Percentiles rank a stretch among this genome's conserved stretches.
Evolutionary conservation across 345 rosid genomes (phyloP).

Genomic region (Salix koriyanagi): DNA sequence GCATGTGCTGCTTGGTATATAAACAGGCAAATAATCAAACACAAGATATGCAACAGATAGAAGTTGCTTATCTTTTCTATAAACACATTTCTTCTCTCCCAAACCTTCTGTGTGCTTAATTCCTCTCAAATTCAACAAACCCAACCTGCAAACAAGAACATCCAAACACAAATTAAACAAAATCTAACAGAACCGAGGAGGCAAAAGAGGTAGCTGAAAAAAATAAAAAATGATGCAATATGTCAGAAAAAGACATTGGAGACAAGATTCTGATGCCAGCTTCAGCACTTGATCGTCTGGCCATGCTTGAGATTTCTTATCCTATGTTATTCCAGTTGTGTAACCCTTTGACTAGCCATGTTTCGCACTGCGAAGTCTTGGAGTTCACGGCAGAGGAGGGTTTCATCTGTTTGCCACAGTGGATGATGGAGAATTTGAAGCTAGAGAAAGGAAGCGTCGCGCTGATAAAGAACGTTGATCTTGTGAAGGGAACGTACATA

Average conservation of each 20-base stretch:
- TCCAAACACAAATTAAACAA: too few relatives aligned
- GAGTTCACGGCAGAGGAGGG: conserved; percentile 23
- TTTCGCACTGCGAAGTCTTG: conserved; percentile 21
- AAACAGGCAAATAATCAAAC: too few relatives aligned
- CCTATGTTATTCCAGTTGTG: conserved; percentile 19
- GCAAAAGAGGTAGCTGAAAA: too few relatives aligned
- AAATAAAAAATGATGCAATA: too few relatives aligned
- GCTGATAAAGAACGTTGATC: not conserved
- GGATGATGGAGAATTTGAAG: conserved; percentile 30
- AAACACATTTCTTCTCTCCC: too few relatives aligned
- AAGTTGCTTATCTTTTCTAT: too few relatives aligned
- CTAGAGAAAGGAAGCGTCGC: conserved; percentile 2
- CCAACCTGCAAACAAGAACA: too few relatives aligned
- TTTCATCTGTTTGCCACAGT: not conserved
- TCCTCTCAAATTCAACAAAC: too few relatives aligned
- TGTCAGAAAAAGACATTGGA: not conserved
- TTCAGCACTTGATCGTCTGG: conserved; percentile 1
- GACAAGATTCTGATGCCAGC: conserved; percentile 16
- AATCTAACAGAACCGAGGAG: too few relatives aligned
- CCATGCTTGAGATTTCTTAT: not conserved
- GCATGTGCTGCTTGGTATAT: too few relatives aligned
- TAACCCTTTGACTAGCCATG: not conserved
- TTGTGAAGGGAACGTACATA: conserved; percentile 9
- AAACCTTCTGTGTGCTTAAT: too few relatives aligned
- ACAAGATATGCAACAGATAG: too few relatives aligned